Percentiles rank a stretch among this genome's conserved stretches.
These are phyloP conservation scores for Acacia acuminata DNA, from an alignment of 306 rosid genomes.

Conservation along the genomic window DNA sequence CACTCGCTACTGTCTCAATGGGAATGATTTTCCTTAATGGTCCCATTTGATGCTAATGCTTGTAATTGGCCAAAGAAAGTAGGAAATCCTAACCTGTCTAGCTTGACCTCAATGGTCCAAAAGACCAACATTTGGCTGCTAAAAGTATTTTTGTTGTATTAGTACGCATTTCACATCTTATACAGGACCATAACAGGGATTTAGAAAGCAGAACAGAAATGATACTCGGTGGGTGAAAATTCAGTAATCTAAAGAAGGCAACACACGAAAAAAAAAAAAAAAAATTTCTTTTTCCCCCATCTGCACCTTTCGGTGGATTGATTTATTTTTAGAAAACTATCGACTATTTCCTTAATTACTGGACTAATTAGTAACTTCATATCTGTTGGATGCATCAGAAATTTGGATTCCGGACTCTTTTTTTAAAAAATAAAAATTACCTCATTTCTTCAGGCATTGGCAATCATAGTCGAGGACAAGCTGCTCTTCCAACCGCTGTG, in stretches of 20 bases:
- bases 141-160: neutral
- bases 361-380: neutral
- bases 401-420: neutral
- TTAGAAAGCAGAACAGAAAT: neutral
- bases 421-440: neutral
- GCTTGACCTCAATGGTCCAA: neutral
- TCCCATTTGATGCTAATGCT: neutral
- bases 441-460: slow-evolving; percentile 62
- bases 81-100: no score
- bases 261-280: neutral
- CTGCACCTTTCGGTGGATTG: neutral
- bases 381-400: neutral
- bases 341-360: neutral
- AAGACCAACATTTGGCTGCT: neutral
- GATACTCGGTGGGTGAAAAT: neutral
- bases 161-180: neutral
- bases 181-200: neutral
- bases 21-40: neutral
- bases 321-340: neutral
- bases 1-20: neutral
- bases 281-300: no score
- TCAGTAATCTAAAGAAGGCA: neutral
- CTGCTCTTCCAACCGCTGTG: slow-evolving; percentile 75
- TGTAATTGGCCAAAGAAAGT: neutral
- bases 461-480: slow-evolving; percentile 86